Evolutionary conservation across 2,329 filamentous ascomycete genomes (phyloP), one percentile per base, ranked within the genome.

Genomic region (Orbilia quercus): DNA sequence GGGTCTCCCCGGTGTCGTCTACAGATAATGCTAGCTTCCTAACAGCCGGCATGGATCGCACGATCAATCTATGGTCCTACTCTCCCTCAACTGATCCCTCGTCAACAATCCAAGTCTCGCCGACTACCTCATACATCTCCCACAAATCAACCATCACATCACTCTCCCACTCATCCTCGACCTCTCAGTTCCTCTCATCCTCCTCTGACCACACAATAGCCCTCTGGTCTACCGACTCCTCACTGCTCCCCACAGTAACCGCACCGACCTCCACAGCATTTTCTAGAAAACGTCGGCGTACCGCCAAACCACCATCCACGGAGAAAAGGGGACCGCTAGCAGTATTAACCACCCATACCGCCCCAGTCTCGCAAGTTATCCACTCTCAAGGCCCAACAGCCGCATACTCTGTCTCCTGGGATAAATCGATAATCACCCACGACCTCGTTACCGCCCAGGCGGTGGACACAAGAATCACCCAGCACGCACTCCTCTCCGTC

Each of bases 331-430:
- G 95, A 0, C 88, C 94, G 3, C 84, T 98, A 5, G 84, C 88
- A 42, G 84, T 96, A 60, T 85, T 96, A 69, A 82, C 86, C 14
- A 86, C 88, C 59, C 90, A 97, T 84, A 86, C 87, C 64, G 85
- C 88, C 9, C 86, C 90, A 47, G 91, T 93, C 47, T 91, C 91
- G 0, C 90, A 89, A 60, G 90, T 90, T 38, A 85, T 92, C 51
- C 98, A 99, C 83, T 91, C 96, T 81, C 89, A 89, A 2, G 94
- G 98, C 81, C 82, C 88, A 9, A 96, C 91, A 12, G 91, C 97
- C 42, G 94, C 91, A 50, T 98, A 99, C 84, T 94, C 92, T 0
- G 88, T 89, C 20, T 96, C 92, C 16, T 90, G 91, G 82, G 96
- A 99, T 82, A 93, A 96, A 84, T 91, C 91, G 0, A 84, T 98